These are phyloP conservation scores for Starmera amethionina DNA, from an alignment of 805 yeast species.

Conservation along the genomic window DNA sequence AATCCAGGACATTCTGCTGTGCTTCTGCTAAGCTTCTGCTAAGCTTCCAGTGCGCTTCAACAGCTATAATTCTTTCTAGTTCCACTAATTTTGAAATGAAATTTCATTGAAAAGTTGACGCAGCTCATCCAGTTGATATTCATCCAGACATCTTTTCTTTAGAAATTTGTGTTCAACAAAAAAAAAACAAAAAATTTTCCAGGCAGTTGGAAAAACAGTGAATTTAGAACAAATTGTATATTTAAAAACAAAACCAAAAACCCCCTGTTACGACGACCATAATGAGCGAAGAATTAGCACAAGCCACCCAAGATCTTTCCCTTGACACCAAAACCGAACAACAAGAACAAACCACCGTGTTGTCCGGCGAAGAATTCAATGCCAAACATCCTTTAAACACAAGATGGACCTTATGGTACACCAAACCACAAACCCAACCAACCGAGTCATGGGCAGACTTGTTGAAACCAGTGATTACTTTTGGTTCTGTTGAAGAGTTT, in stretches of 20 bases:
- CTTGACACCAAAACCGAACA: conserved; percentile 5
- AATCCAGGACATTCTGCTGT: conserved; percentile 1
- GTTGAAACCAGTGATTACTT: conserved; percentile 85
- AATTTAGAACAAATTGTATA: too few species aligned
- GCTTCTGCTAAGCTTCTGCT: neutral
- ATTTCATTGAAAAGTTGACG: neutral
- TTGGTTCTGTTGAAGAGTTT: conserved; percentile 94
- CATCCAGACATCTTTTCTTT: neutral
- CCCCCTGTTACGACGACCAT: neutral
- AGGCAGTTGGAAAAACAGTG: too few species aligned
- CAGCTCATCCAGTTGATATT: neutral
- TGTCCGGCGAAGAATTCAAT: conserved; percentile 22
- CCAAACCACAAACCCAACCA: conserved; percentile 77
- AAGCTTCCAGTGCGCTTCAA: neutral
- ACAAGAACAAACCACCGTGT: conserved; percentile 19
- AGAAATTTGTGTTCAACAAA: too few species aligned
- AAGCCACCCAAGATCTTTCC: conserved; percentile 17
- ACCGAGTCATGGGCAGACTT: conserved; percentile 87
- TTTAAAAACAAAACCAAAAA: too few species aligned
- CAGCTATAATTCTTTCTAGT: neutral
- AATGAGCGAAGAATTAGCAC: conserved; percentile 14
- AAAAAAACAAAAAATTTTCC: too few species aligned
- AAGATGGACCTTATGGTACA: conserved; percentile 96
- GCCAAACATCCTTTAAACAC: conserved; percentile 74
- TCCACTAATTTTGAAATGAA: neutral